Conservation (phyloP, 805 yeast genomes). For the Jamesozyma hellenica region DNA sequence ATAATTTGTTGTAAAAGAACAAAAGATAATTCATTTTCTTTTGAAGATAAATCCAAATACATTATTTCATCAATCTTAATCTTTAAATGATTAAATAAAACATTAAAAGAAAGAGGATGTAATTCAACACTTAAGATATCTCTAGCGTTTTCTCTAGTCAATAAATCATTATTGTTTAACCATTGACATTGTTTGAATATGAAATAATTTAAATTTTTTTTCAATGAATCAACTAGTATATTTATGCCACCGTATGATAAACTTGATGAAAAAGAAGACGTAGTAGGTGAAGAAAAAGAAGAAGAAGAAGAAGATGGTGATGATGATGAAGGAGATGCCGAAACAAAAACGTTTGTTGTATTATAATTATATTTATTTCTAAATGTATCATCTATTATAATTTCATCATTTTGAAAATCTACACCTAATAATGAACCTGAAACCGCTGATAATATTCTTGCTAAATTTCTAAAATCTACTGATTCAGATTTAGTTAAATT, state of each 20-base stretch:
- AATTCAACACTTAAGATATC: slow-evolving; percentile 61
- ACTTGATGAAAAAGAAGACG: not conserved
- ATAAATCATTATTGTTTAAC: slow-evolving; percentile 39
- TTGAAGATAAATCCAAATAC: slow-evolving; percentile 14
- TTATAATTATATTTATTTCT: not conserved
- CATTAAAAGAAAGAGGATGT: slow-evolving; percentile 46
- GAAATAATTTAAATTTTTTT: slow-evolving; percentile 36
- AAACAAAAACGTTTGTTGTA: not conserved
- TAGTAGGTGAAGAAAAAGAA: not conserved
- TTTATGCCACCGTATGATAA: not conserved
- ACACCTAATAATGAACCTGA: slow-evolving; percentile 36
- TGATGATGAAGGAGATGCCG: too few species aligned
- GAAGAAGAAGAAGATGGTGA: too few species aligned
- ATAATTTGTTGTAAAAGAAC: slow-evolving; percentile 41
- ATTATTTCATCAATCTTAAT: slow-evolving; percentile 29
- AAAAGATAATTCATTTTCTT: slow-evolving; percentile 21
- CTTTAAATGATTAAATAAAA: slow-evolving; percentile 38
- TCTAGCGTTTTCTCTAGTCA: slow-evolving; percentile 58
- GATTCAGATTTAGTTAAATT: slow-evolving; percentile 29
- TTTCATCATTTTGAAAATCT: not conserved
- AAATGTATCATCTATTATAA: not conserved
- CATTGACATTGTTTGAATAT: slow-evolving; percentile 41
- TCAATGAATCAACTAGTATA: slow-evolving; percentile 11
- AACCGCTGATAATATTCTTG: slow-evolving; percentile 63
- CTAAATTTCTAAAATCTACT: slow-evolving; percentile 49